Base-by-base conservation (phyloP, 1,284 basidiomycete species). In the Melampsora abietis-canadensis region DNA sequence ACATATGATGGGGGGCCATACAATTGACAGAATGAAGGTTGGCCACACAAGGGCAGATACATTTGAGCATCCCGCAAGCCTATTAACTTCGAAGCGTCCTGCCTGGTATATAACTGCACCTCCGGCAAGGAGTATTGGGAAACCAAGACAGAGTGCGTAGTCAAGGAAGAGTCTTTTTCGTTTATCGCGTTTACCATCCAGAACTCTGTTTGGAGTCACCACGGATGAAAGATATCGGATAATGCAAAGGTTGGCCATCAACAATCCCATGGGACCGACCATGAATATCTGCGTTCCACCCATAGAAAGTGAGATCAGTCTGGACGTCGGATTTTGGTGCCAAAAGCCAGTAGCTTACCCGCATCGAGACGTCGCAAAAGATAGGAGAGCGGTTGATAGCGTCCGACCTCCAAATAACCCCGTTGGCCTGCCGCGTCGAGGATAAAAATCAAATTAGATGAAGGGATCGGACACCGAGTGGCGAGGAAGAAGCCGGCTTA, bases 181-280 rank as follows among this genome's bases (percentile, higher is more conserved):
- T 31, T 61, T 34, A 21, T 61, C 46, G 19, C 24, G 2, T 6
- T 27, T n/a, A 17, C 34, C 67, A 27, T 69, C 67, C 15, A 69
- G 27, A 40, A 12, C 21, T 15, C 40, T n/a, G 48, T 44, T 40
- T 48, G 67, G 57, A 44, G 67, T 61, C 6, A 69, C n/a, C n/a
- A 69, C 57, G 8, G 5, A 21, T n/a, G 67, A 48, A 37, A 69
- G 44, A 27, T 69, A 61, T 17, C 57, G 67, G 21, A 69, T 69
- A 24, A 69, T 69, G 24, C 67, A 69, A 27, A 27, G 57, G 34
- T 69, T 69, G 1, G 67, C 6, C n/a, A 69, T 69, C 21, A 61
- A 47, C 5, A 69, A 47, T 10, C 67, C 67, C 19, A 69, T 12
- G 14, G 67, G 67, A 8, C 67, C 67, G 17, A 69, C 54, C 30